phyloP scores from a whole-genome alignment of 1,139 yeast species.

The Maudiozyma humilis region DNA sequence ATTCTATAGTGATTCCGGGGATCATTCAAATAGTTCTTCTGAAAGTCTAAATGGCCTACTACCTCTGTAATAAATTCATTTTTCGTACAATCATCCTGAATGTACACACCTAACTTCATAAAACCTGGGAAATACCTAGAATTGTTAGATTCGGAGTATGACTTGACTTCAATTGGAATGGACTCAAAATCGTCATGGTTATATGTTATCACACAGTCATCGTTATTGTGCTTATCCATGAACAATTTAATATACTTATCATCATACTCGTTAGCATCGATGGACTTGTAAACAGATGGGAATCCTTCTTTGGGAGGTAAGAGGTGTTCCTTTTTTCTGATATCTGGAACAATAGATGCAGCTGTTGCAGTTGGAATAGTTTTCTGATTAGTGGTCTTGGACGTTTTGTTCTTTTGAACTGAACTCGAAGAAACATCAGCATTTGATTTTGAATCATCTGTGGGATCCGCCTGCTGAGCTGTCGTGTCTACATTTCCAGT shows the following conservation, averaged over 20 bases:
- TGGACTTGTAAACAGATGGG: conserved; percentile 43
- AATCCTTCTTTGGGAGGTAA: conserved; percentile 38
- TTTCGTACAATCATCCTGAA: conserved; percentile 36
- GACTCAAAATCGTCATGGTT: conserved; percentile 14
- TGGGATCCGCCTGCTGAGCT: conserved; percentile 3
- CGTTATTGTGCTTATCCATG: conserved; percentile 26
- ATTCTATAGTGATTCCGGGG: conserved; percentile 65
- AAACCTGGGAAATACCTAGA: conserved; percentile 54
- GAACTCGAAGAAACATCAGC: too few species aligned
- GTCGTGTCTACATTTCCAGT: conserved; percentile 10
- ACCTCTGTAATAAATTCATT: conserved; percentile 55
- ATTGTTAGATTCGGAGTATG: conserved; percentile 31
- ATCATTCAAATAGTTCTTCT: conserved; percentile 53
- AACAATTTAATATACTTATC: conserved; percentile 31
- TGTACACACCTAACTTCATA: conserved; percentile 57
- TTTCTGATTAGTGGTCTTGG: conserved; percentile 19
- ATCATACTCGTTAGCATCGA: conserved; percentile 42
- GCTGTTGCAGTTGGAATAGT: not conserved
- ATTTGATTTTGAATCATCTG: not conserved
- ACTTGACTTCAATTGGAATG: conserved; percentile 26
- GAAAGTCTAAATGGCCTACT: conserved; percentile 65
- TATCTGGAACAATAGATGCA: conserved; percentile 3
- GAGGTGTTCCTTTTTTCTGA: conserved; percentile 28
- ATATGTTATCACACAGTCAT: conserved; percentile 27
- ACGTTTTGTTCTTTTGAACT: not conserved